A percentile compares a stretch with the other conserved stretches of the same genome.
phyloP scores from a whole-genome alignment of 2,329 filamentous ascomycete species.

The Tolypocladium tropicale region DNA sequence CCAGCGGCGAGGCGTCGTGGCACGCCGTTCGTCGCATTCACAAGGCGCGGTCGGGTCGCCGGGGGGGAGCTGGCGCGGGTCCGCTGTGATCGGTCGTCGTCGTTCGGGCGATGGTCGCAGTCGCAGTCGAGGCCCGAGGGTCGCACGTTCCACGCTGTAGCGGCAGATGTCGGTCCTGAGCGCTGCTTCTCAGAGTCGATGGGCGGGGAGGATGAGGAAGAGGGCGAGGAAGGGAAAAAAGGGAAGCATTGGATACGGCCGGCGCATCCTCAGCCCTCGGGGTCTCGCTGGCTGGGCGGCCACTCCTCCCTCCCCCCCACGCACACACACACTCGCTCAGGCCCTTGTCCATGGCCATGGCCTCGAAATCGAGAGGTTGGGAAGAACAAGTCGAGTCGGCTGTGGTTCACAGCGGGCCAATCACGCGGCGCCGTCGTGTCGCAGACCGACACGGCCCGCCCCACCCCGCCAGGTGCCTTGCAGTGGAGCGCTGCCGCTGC shows the following conservation, averaged over 20 bases:
- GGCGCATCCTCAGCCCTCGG: neutral
- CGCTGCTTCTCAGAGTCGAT: neutral
- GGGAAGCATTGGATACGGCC: neutral
- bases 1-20: neutral
- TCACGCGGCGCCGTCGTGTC: constrained; percentile 1
- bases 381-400: neutral
- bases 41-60: neutral
- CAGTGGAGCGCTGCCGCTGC: no score
- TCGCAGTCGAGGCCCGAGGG: neutral
- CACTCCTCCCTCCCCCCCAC: neutral
- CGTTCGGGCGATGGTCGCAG: neutral
- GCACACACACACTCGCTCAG: neutral
- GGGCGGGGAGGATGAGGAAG: neutral
- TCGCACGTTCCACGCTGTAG: neutral
- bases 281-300: neutral
- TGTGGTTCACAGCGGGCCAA: constrained; percentile 1
- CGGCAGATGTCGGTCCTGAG: neutral
- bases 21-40: neutral
- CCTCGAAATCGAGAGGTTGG: constrained; percentile 8
- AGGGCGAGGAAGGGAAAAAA: neutral
- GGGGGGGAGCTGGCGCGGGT: no score
- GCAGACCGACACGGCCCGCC: neutral
- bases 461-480: no score
- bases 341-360: neutral
- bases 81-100: neutral